Evolutionary conservation across 139 green algal species (phyloP), one percentile per base, ranked within the genome.

Genomic region (Closterium sp.): DNA sequence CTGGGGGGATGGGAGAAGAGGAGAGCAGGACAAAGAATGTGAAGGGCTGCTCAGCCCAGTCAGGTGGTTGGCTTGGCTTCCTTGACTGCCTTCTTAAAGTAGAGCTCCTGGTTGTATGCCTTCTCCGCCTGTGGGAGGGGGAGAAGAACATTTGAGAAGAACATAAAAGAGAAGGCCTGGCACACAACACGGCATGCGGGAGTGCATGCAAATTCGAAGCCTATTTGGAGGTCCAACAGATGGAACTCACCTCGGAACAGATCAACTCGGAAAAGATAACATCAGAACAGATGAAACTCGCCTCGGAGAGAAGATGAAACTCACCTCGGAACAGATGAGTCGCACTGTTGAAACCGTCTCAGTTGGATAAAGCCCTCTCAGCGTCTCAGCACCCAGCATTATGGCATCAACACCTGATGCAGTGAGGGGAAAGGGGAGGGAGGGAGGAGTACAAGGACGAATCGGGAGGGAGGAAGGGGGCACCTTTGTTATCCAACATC

Each of bases 351-450:
- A 86, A 12, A 98, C 96, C 0, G 96, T 95, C 3, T 93, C 92
- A 43, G 95, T 92, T 0, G 96, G 95, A 89, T 96, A 97, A 19
- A 91, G 43, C 16, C 96, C 96, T 34, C 95, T 96, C 1, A 96
- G 95, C 8, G 95, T 97, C 94, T 98, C 96, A 87, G 95, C 96
- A 0, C 92, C 95, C 4, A 97, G 93, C 96, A 97, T 97, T 88
- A 97, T 95, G 28, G 90, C 93, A 85, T 98, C 96, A 0, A 94
- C 96, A 43, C 88, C 88, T 91, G 87, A 28, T 64, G 81, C 81
- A 33, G 12, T 1, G 7, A 36, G 43, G 85, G 43, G 16, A 55
- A 34, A 88, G n/a, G 81, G 1, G n/a, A 34, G 85, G 85, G 34
- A 3, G 25, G 31, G 85, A 88, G 85, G 16, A 34, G 30, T n/a